Conservation (phyloP, 2,329 filamentous ascomycete genomes). For the Dactylellina sp. region DNA sequence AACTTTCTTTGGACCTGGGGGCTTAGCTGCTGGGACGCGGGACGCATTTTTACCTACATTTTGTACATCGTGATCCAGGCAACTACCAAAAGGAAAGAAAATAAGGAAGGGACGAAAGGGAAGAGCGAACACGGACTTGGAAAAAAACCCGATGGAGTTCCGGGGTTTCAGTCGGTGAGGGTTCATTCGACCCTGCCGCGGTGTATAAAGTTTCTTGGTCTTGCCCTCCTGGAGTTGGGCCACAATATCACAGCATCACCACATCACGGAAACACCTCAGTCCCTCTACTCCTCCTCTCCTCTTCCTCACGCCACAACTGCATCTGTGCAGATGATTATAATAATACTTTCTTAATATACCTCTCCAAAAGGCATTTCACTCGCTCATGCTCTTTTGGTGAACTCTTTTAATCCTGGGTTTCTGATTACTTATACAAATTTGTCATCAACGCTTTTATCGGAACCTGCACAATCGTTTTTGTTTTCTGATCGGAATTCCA, state of each 20-base stretch:
- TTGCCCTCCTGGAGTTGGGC: constrained; percentile 2
- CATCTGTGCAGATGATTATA: constrained; percentile 35
- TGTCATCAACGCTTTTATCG: constrained; percentile 29
- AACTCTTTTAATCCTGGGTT: constrained; percentile 24
- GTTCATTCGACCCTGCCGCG: constrained; percentile 7
- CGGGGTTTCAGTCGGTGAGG: constrained; percentile 18
- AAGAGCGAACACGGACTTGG: constrained; percentile 12
- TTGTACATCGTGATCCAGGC: constrained; percentile 30
- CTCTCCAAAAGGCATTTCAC: constrained; percentile 40
- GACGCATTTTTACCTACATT: constrained; percentile 9
- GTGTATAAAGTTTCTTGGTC: constrained; percentile 43
- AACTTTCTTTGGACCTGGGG: constrained; percentile 28
- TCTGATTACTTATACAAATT: constrained; percentile 48
- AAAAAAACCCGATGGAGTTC: constrained; percentile 5
- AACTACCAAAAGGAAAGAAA: not conserved
- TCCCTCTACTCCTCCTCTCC: not conserved
- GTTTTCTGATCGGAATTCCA: constrained; percentile 9
- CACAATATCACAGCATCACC: constrained; percentile 23
- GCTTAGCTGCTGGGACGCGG: constrained; percentile 44
- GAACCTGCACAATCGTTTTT: constrained; percentile 10
- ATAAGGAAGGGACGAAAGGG: not conserved
- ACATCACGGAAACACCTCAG: constrained; percentile 26
- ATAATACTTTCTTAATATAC: constrained; percentile 18
- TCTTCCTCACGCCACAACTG: constrained; percentile 31
- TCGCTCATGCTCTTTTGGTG: constrained; percentile 49